Base-by-base conservation (phyloP, 2,329 filamentous ascomycete genomes). In the Talaromyces sp. region DNA sequence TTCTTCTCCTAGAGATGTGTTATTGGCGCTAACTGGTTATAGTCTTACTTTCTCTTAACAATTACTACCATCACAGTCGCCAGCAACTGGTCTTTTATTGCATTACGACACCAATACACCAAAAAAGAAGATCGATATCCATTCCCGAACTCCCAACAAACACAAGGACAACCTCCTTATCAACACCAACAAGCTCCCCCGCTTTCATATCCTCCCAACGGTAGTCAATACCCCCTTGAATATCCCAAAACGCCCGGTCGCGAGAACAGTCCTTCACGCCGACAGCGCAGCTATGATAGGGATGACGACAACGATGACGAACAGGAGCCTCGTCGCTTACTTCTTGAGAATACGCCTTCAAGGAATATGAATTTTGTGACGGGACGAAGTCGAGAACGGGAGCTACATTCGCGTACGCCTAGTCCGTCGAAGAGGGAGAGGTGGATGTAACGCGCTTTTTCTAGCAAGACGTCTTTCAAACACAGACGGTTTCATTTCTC, bases 1-100 rank as follows among this genome's bases (percentile, higher is more conserved):
- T 77, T 31, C 38, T 29, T 2, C 19, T 22, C 0, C 11, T 19
- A 19, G 7, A 25, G 2, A 38, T 36, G 4, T 45, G 66, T 36
- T 19, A 36, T 22, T 22, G n/a, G 31, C 8, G 36, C 71, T 74
- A 69, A 74, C 62, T 47, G n/a, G 13, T 17, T 34, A 27, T 68
- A 80, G 77, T 65, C 76, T 22, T 80, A 79, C 66, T 79, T 77
- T 66, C 72, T 78, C 13, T 70, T 73, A 13, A 74, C 70, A 2
- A 74, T 74, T 54, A 83, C 82, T 63, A 84, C 74, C 56, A 82
- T 83, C 70, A 82, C 88, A 61, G 81, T 83, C 51, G 78, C 86
- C 66, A 85, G 84, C 64, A 89, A 89, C 73, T 81, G 85, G 74
- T 85, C 85, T 2, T 88, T 88, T 73, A 81, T 82, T 65, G 80